A percentile compares a stretch with the other conserved stretches of the same genome.
Conservation (phyloP, 2,329 filamentous ascomycete genomes). For the Alternaria alternata region DNA sequence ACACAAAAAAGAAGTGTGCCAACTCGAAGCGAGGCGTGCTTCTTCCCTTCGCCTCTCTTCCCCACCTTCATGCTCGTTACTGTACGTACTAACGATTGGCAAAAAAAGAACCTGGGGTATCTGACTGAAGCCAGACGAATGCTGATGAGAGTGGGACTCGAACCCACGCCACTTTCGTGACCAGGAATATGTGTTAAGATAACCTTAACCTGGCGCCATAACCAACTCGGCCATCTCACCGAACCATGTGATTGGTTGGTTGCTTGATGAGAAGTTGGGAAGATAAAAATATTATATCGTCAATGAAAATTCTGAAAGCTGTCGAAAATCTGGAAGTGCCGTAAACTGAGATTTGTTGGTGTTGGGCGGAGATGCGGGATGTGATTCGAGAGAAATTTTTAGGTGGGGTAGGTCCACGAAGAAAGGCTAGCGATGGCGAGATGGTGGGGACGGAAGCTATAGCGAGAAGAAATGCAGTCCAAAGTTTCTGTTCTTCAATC, state of each 20-base stretch:
- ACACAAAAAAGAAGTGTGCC: not conserved
- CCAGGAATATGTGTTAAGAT: slow-evolving; percentile 34
- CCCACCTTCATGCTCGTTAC: not conserved
- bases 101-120: not conserved
- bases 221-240: not conserved
- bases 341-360: not conserved
- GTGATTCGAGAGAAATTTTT: not conserved
- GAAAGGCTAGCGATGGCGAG: not conserved
- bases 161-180: slow-evolving; percentile 53
- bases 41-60: not conserved
- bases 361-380: not conserved
- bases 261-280: not conserved
- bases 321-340: not conserved
- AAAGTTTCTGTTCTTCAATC: too few relatives aligned
- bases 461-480: too few relatives aligned
- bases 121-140: slow-evolving; percentile 36
- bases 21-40: fast-evolving
- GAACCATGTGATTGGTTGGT: not conserved
- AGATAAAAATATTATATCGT: too few relatives aligned
- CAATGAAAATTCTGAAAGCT: too few relatives aligned
- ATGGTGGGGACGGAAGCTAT: not conserved
- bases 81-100: not conserved
- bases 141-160: slow-evolving; percentile 52
- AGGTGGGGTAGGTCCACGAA: not conserved
- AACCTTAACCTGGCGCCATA: not conserved